Evolutionary conservation across 31 red algal genomes (phyloP).

Genomic region (Endocladia muricata): DNA sequence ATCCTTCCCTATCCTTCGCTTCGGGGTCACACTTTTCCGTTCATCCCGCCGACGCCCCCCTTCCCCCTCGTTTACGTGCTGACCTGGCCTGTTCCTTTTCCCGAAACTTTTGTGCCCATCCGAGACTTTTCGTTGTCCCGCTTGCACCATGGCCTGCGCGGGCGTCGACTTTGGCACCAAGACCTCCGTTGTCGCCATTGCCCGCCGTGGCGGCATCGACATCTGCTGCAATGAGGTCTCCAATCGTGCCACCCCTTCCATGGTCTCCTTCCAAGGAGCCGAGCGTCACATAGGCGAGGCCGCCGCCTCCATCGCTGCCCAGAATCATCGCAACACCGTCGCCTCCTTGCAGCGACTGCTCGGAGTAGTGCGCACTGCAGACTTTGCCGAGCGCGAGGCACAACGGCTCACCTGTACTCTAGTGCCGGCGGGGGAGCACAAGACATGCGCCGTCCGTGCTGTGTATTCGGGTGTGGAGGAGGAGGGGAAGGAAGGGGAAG

Average conservation of each 20-base stretch:
- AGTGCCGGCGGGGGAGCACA: conserved; percentile 13
- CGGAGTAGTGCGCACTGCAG: conserved; percentile 51
- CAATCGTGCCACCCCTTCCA: conserved; percentile 85
- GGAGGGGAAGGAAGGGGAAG: conserved; percentile 13
- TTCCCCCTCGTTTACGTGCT: neutral
- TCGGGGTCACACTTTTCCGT: neutral
- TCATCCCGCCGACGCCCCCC: neutral
- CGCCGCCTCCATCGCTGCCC: conserved; percentile 78
- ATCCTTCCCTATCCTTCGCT: neutral
- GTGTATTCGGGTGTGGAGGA: conserved; percentile 35
- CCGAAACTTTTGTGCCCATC: neutral
- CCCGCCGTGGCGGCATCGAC: conserved; percentile 95
- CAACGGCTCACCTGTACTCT: conserved; percentile 41
- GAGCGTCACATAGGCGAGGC: conserved; percentile 91
- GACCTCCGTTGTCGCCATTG: conserved; percentile 92
- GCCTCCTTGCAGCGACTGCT: conserved; percentile 78
- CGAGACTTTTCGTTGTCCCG: too few species aligned
- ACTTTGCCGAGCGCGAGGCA: conserved; percentile 38
- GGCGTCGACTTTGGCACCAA: conserved; percentile 97
- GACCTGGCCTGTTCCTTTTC: neutral
- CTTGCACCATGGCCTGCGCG: conserved; percentile 69
- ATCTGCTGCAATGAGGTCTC: conserved; percentile 89
- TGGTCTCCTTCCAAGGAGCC: conserved; percentile 80
- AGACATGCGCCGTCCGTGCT: conserved; percentile 18
- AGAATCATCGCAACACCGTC: conserved; percentile 83